Percentiles rank a stretch among this genome's conserved stretches.
These are phyloP conservation scores for Atalantia buxifolia DNA, from an alignment of 345 rosid genomes.

Conservation along the genomic window DNA sequence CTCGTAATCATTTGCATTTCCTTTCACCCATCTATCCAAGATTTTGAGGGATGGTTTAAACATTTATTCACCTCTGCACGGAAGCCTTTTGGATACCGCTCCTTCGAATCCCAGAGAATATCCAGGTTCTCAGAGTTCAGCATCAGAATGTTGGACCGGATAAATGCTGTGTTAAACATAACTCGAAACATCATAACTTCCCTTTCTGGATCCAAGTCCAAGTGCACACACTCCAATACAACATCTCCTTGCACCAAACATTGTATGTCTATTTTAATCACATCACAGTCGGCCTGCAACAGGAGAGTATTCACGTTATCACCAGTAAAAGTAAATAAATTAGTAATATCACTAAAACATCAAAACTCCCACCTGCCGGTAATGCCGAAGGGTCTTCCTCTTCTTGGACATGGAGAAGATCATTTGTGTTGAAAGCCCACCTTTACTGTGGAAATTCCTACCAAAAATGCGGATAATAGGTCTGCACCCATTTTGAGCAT, in stretches of 20 bases:
- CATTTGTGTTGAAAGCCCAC: conserved; percentile 89
- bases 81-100: conserved; percentile 88
- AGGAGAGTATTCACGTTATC: conserved; percentile 13
- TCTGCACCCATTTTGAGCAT: conserved; percentile 86
- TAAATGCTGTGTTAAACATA: conserved; percentile 96
- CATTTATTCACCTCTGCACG: conserved; percentile 73
- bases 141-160: conserved; percentile 95
- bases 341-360: neutral
- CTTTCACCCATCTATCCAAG: conserved; percentile 2
- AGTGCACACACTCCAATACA: conserved; percentile 93
- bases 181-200: conserved; percentile 98
- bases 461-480: conserved; percentile 94
- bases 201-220: conserved; percentile 87
- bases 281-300: conserved; percentile 90
- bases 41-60: conserved; percentile 1
- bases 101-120: conserved; percentile 95
- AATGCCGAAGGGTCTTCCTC: conserved; percentile 70
- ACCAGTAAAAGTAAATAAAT: conserved; percentile 14
- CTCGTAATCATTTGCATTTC: neutral
- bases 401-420: conserved; percentile 78
- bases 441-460: conserved; percentile 50
- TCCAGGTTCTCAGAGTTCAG: conserved; percentile 93
- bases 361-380: conserved; percentile 58
- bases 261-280: conserved; percentile 92
- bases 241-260: conserved; percentile 98